phyloP scores from a whole-genome alignment of 1,284 basidiomycete species.

The Sanguinoderma infundibulare region DNA sequence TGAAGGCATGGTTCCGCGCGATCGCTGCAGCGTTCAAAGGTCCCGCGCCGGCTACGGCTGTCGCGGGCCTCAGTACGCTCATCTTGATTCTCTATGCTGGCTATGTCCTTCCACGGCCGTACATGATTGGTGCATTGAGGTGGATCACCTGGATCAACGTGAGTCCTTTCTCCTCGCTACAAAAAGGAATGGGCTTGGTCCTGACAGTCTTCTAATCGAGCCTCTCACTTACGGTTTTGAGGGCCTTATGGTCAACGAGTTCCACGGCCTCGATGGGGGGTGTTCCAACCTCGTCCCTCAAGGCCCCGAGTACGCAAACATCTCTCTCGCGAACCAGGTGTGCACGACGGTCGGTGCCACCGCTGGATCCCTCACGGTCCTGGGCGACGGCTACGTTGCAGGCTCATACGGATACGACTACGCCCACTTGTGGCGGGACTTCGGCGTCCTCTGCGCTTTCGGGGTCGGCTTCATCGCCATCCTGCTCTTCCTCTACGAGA shows the following conservation, averaged over 20 bases:
- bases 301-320: constrained; percentile 56
- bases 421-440: constrained; percentile 71
- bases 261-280: constrained; percentile 47
- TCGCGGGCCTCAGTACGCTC: constrained; percentile 60
- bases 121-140: constrained; percentile 64
- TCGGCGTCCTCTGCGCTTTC: constrained; percentile 60
- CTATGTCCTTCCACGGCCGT: constrained; percentile 52
- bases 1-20: constrained; percentile 66
- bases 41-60: constrained; percentile 59
- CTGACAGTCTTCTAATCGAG: constrained; percentile 30
- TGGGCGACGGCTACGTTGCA: constrained; percentile 58
- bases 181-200: background rate
- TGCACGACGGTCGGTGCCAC: constrained; percentile 62
- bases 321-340: constrained; percentile 58
- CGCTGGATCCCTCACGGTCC: constrained; percentile 49
- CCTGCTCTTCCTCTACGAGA: constrained; percentile 60
- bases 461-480: constrained; percentile 48
- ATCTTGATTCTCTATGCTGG: constrained; percentile 53
- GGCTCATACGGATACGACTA: constrained; percentile 67
- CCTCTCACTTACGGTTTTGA: constrained; percentile 59
- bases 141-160: constrained; percentile 72
- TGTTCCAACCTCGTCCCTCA: constrained; percentile 49
- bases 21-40: constrained; percentile 58
- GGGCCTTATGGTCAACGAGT: constrained; percentile 59
- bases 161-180: constrained; percentile 27